Evolutionary conservation across 2,329 filamentous ascomycete species (phyloP).

Genomic region (Herpotrichia juniperi): DNA sequence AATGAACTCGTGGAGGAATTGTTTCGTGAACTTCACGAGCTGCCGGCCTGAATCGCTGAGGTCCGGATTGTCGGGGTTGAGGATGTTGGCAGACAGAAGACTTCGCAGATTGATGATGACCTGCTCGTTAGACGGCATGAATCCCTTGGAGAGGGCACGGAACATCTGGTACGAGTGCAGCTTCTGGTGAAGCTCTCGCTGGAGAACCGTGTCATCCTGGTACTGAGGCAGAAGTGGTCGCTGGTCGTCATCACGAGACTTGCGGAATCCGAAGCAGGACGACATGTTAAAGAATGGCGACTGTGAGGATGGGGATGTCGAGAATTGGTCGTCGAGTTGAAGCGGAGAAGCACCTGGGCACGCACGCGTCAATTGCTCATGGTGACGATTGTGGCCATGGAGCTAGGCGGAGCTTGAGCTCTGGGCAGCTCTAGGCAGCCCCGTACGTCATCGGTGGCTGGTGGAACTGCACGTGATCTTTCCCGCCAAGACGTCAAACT

Average conservation of each 20-base stretch:
- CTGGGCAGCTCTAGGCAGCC: too few species aligned
- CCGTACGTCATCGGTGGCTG: too few species aligned
- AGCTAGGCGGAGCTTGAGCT: too few species aligned
- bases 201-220: slow-evolving; percentile 78
- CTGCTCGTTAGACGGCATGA: slow-evolving; percentile 92
- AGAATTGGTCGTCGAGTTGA: slow-evolving; percentile 4
- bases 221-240: slow-evolving; percentile 80
- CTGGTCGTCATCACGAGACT: slow-evolving; percentile 65
- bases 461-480: too few species aligned
- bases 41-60: slow-evolving; percentile 79
- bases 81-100: slow-evolving; percentile 75
- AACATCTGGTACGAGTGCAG: slow-evolving; percentile 93
- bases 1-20: slow-evolving; percentile 80
- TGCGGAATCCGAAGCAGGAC: slow-evolving; percentile 69
- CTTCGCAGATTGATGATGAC: slow-evolving; percentile 78
- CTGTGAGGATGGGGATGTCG: background rate
- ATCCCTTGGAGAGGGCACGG: slow-evolving; percentile 79
- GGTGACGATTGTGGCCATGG: background rate
- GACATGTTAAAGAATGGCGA: slow-evolving; percentile 51
- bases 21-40: slow-evolving; percentile 72
- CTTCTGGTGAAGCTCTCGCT: slow-evolving; percentile 83
- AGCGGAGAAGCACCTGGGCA: background rate
- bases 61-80: slow-evolving; percentile 76
- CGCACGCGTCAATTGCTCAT: background rate
- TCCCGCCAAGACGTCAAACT: background rate